phyloP scores from a whole-genome alignment of 176 grass and related monocot species.

The Triticum turgidum region DNA sequence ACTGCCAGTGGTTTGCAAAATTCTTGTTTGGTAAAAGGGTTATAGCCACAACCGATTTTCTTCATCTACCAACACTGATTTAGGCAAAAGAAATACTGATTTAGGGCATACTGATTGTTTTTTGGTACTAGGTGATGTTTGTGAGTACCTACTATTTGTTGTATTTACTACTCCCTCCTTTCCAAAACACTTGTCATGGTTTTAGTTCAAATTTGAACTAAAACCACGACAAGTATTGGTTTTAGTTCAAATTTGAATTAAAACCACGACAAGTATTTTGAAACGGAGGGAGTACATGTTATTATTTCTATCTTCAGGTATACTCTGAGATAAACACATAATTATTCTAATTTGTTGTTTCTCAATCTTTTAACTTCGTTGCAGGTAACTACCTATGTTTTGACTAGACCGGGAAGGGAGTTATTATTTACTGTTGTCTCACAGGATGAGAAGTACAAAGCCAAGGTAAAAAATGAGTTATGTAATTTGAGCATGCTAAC shows the following conservation, averaged over 20 bases:
- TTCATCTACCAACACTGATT: neutral
- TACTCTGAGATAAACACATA: neutral
- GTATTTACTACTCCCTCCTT: neutral
- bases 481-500: neutral
- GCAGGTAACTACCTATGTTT: slow-evolving; percentile 86
- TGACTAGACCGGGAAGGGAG: slow-evolving; percentile 94
- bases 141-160: neutral
- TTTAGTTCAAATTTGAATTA: too few species aligned
- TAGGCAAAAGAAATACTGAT: neutral
- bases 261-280: too few species aligned
- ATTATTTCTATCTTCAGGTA: neutral
- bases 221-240: too few species aligned
- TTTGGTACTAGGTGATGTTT: neutral
- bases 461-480: slow-evolving; percentile 60
- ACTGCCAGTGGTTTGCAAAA: neutral
- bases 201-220: too few species aligned
- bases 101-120: neutral
- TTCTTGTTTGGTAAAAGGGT: neutral
- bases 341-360: slow-evolving; percentile 3
- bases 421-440: slow-evolving; percentile 95
- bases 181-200: too few species aligned
- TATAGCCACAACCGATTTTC: neutral
- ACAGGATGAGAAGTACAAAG: slow-evolving; percentile 96
- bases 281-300: neutral
- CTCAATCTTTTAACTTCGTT: neutral